Evolutionary conservation across 176 grass and related monocot genomes (phyloP).

Genomic region (Eleusine coracana): DNA sequence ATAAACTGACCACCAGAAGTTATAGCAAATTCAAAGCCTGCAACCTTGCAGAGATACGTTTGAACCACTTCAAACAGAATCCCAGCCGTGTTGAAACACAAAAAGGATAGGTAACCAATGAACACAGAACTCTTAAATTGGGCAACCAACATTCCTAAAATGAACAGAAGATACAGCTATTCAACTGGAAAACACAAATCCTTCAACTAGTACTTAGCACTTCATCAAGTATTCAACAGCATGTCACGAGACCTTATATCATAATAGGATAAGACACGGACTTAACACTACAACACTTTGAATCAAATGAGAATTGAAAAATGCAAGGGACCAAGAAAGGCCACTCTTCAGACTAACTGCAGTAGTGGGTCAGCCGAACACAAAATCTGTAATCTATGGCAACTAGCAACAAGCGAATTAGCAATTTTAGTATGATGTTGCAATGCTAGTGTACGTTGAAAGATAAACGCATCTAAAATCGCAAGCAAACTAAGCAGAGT

Average conservation of each 20-base stretch:
- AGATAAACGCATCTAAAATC: neutral
- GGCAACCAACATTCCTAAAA: neutral
- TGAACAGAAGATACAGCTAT: neutral
- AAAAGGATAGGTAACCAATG: neutral
- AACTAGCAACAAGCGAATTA: neutral
- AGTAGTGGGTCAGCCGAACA: neutral
- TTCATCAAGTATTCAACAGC: neutral
- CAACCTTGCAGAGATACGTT: neutral
- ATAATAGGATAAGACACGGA: neutral
- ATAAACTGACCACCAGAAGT: constrained; percentile 2
- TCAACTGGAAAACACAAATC: neutral
- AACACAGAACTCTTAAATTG: neutral
- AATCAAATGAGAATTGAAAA: neutral
- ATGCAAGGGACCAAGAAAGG: neutral
- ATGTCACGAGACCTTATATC: neutral
- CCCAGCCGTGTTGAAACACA: neutral
- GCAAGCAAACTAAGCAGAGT: neutral
- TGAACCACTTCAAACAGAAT: neutral
- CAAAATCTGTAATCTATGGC: neutral
- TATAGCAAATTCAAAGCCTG: constrained; percentile 29
- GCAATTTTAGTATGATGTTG: neutral
- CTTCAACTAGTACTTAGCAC: neutral
- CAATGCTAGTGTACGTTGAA: neutral
- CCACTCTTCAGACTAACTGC: neutral
- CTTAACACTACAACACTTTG: neutral